Evolutionary conservation across 2,329 filamentous ascomycete genomes (phyloP).

Genomic region (Paecilomyces niveus): DNA sequence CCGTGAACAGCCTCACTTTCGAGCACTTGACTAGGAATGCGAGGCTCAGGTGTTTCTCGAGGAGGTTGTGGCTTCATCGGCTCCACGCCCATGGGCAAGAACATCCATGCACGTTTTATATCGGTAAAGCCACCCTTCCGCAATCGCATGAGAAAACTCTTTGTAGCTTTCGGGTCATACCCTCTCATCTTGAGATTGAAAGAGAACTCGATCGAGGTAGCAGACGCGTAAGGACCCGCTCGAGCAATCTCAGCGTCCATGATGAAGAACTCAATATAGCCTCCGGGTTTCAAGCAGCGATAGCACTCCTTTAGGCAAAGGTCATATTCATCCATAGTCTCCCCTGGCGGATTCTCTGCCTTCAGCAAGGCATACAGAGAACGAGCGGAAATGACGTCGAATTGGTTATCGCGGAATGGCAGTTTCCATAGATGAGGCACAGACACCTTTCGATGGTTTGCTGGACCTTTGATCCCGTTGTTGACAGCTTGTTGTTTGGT

Average conservation of each 20-base stretch:
- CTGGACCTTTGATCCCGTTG: conserved; percentile 70
- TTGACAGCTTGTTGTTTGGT: conserved; percentile 68
- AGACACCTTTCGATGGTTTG: conserved; percentile 77
- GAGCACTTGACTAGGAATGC: conserved; percentile 29
- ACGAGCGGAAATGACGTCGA: conserved; percentile 85
- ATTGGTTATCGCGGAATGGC: conserved; percentile 78
- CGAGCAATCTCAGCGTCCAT: conserved; percentile 88
- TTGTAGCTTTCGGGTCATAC: conserved; percentile 80
- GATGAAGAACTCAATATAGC: conserved; percentile 83
- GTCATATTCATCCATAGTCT: conserved; percentile 78
- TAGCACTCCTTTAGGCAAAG: conserved; percentile 76
- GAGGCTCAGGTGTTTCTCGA: conserved; percentile 32
- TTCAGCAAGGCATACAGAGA: conserved; percentile 81
- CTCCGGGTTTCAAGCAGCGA: conserved; percentile 86
- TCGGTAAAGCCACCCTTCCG: conserved; percentile 69
- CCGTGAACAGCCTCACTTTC: conserved; percentile 54
- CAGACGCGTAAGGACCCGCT: conserved; percentile 69
- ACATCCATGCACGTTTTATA: conserved; percentile 79
- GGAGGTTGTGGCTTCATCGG: conserved; percentile 39
- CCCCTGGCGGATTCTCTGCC: conserved; percentile 53
- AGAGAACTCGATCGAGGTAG: conserved; percentile 84
- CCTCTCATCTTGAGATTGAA: conserved; percentile 83
- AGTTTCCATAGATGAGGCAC: conserved; percentile 71
- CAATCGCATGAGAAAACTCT: conserved; percentile 70
- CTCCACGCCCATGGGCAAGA: conserved; percentile 68